Percentiles rank a stretch among this genome's conserved stretches.
phyloP scores from a whole-genome alignment of 495 filamentous ascomycete genomes.

The Xylaria scruposa region DNA sequence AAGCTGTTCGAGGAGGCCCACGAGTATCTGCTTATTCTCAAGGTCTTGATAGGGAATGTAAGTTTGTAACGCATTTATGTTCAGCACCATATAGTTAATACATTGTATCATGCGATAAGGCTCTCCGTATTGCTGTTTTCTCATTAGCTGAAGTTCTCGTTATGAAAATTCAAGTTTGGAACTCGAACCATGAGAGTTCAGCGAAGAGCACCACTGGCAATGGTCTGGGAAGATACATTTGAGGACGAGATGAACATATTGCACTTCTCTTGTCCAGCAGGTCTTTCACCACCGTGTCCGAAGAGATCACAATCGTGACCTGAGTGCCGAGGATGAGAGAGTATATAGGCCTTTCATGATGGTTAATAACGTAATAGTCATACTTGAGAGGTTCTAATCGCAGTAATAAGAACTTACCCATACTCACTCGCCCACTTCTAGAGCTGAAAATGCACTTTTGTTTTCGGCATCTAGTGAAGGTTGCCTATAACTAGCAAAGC shows the following conservation, averaged over 20 bases:
- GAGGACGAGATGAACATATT: background rate
- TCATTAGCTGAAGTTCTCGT: background rate
- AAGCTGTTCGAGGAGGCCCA: background rate
- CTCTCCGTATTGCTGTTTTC: background rate
- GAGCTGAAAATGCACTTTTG: background rate
- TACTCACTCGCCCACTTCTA: background rate
- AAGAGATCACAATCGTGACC: background rate
- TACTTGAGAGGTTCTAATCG: background rate
- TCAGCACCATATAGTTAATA: background rate
- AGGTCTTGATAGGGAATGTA: background rate
- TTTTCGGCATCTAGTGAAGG: background rate
- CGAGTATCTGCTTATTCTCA: background rate
- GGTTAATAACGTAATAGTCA: background rate
- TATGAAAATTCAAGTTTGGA: background rate
- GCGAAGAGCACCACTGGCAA: background rate
- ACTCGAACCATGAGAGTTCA: background rate
- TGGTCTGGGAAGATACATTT: background rate
- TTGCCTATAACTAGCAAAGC: background rate
- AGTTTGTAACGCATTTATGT: background rate
- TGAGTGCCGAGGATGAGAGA: background rate
- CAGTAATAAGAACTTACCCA: background rate
- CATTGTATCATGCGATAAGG: background rate
- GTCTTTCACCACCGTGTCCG: background rate
- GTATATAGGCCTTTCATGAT: background rate
- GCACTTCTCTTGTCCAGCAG: background rate